Conservation (phyloP, 306 rosid species). For the Casuarina equisetifolia region DNA sequence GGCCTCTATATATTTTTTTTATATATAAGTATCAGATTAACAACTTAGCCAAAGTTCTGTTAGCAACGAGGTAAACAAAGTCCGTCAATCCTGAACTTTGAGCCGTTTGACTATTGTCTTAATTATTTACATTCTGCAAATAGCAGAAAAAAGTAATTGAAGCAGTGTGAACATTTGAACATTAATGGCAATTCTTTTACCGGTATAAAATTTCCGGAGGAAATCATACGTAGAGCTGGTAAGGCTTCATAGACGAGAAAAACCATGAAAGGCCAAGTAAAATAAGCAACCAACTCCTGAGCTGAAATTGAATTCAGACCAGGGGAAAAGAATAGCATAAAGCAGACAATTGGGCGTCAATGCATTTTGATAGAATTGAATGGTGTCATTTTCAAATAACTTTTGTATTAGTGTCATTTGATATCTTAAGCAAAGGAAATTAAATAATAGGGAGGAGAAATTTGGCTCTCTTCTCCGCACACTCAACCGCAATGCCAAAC, state of each 20-base stretch:
- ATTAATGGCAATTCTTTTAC: background rate
- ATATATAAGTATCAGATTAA: background rate
- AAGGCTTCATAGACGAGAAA: background rate
- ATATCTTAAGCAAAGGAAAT: conserved; percentile 1
- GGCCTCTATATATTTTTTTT: no score
- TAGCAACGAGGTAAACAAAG: background rate
- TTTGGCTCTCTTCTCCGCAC: background rate
- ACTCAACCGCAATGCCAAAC: background rate
- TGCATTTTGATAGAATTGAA: background rate
- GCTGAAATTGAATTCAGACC: background rate
- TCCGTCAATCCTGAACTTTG: background rate
- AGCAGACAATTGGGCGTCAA: background rate
- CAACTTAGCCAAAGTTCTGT: conserved; percentile 2
- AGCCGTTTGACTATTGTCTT: background rate
- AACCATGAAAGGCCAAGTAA: background rate
- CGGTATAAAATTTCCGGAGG: background rate
- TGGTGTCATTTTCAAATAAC: background rate
- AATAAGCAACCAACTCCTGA: background rate
- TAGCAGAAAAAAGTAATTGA: background rate
- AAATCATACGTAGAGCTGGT: background rate
- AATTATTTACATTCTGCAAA: background rate
- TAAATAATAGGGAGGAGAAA: background rate
- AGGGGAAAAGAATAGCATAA: background rate
- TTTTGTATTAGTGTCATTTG: background rate
- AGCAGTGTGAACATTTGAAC: background rate